phyloP scores from a whole-genome alignment of 164 flowering plant species.

The Echeveria elegans region DNA sequence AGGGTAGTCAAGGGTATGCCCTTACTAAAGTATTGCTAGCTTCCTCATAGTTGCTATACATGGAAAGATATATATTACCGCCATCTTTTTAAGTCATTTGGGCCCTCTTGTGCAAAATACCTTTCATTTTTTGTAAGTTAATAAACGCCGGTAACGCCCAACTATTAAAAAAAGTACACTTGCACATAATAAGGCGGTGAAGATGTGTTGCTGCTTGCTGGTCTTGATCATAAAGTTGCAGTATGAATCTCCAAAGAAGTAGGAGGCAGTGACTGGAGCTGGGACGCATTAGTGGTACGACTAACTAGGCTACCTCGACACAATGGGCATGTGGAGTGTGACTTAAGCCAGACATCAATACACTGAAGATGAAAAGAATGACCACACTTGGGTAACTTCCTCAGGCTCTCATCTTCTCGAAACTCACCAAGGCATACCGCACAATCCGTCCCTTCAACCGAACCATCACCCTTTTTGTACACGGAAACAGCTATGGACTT shows the following conservation, averaged over 20 bases:
- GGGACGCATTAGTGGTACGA: neutral
- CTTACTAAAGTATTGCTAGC: too few species aligned
- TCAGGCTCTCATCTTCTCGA: constrained; percentile 27
- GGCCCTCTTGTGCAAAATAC: too few species aligned
- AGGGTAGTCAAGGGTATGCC: too few species aligned
- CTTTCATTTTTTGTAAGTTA: too few species aligned
- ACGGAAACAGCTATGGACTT: constrained; percentile 18
- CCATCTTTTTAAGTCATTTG: too few species aligned
- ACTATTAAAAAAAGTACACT: too few species aligned
- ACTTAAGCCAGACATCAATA: constrained; percentile 35
- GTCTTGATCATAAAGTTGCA: neutral
- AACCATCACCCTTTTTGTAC: constrained; percentile 22
- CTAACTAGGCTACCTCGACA: constrained; percentile 28
- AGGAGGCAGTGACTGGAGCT: neutral
- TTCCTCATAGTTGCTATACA: too few species aligned
- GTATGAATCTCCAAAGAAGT: neutral
- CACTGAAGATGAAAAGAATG: constrained; percentile 43
- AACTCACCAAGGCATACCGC: constrained; percentile 40
- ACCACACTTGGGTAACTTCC: constrained; percentile 36
- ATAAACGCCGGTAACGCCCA: too few species aligned
- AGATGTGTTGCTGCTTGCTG: too few species aligned
- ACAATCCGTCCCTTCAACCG: constrained; percentile 31
- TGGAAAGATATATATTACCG: too few species aligned
- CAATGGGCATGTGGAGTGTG: constrained; percentile 29
- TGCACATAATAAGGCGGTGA: too few species aligned